Base-by-base conservation (phyloP, 1,284 basidiomycete species). In the Sparassis latifolia region DNA sequence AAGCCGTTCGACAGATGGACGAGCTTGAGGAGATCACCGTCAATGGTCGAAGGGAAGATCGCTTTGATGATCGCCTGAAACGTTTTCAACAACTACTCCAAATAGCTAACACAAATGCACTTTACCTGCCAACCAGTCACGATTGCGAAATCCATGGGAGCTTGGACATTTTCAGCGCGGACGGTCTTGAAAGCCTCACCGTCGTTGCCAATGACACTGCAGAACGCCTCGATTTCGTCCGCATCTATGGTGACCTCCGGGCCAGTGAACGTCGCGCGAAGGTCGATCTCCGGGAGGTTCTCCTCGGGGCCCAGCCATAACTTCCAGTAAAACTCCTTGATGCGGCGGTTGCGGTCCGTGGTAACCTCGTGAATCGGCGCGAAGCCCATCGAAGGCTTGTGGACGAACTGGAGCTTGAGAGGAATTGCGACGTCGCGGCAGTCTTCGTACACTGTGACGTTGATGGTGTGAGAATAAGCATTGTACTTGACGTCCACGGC, bases 101-200 rank as follows among this genome's bases (percentile, higher is more conserved):
- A 20, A 20, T 20, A 20, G 20, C 46, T 52, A 49, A n/a, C 5
- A 33, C 2, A 52, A 28, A 31, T 32, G 33, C 32, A 33, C 27
- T 20, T 43, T 38, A 91, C 91, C 84, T 93, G 85, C 95, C 96
- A 98, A 42, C 95, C 94, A 45, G 94, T 89, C 52, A 98, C 95
- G 64, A 99, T 99, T 50, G 94, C 93, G 65, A 97, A 98, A 74
- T 99, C 97, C 92, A 99, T 97, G 0, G 96, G 96, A 0, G 92
- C 92, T 62, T 86, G 82, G 35, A 92, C 80, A 33, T 72, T 76
- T 44, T 83, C 78, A 50, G 76, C 83, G 48, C 91, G 79, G 4
- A 73, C 82, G 30, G 79, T 75, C 78, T 94, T 92, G 80, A 96
- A 99, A 5, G 80, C 78, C 67, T 95, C 94, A 45, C 85, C 86